Conservation (phyloP, 2,329 filamentous ascomycete genomes). For the Neopestalotiopsis sp. region DNA sequence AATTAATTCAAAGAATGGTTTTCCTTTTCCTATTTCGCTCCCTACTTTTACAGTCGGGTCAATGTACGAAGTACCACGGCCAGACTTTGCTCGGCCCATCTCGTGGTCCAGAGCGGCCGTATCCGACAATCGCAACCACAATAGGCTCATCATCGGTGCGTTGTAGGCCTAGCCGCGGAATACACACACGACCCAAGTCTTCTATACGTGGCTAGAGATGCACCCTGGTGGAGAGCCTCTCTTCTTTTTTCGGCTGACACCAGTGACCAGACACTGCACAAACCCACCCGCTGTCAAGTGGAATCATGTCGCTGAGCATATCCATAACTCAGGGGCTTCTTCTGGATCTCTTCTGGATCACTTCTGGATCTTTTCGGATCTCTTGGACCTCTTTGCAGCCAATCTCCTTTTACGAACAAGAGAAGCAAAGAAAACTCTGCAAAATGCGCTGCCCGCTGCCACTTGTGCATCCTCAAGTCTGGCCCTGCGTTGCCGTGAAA, state of each 20-base stretch:
- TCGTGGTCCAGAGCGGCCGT: constrained; percentile 12
- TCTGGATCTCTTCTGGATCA: constrained; percentile 1
- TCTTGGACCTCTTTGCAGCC: not conserved
- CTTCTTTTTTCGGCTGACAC: not conserved
- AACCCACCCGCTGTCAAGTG: constrained; percentile 2
- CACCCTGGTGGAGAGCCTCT: not conserved
- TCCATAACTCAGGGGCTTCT: constrained; percentile 6
- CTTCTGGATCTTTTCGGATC: not conserved
- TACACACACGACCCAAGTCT: not conserved
- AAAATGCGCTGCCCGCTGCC: not conserved
- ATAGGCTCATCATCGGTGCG: constrained; percentile 15
- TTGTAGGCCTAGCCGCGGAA: constrained; percentile 7
- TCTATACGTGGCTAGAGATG: constrained; percentile 2
- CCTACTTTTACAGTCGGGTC: not conserved
- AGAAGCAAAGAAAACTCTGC: not conserved
- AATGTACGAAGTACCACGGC: not conserved
- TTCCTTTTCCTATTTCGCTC: not conserved
- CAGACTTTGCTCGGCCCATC: not conserved
- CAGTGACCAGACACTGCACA: not conserved
- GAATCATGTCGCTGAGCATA: not conserved
- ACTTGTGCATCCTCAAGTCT: not conserved
- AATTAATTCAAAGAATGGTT: not conserved
- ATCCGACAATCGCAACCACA: constrained; percentile 7
- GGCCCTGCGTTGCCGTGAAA: not conserved
- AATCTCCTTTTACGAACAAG: not conserved